These are phyloP conservation scores for Candolleomyces eurysporus DNA, from an alignment of 768 basidiomycete species.

Conservation along the genomic window DNA sequence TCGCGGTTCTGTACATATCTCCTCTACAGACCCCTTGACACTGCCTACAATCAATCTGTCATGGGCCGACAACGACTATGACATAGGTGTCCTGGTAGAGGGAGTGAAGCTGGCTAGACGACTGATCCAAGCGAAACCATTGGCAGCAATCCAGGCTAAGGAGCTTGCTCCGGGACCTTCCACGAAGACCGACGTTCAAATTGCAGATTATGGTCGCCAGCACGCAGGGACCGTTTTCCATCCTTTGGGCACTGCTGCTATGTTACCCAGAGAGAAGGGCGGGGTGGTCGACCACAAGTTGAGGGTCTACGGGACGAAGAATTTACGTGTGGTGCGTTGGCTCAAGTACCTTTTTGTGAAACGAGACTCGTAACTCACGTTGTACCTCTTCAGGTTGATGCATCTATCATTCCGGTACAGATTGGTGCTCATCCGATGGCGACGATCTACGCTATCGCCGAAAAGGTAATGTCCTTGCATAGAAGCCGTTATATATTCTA, in stretches of 20 bases:
- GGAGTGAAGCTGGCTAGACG: conserved; percentile 12
- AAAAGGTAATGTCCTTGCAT: conserved; percentile 13
- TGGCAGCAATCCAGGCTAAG: conserved; percentile 2
- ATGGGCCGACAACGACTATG: conserved; percentile 9
- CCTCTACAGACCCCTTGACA: conserved; percentile 8
- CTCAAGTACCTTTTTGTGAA: too few species aligned
- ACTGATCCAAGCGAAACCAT: conserved; percentile 8
- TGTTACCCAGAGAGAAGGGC: conserved; percentile 26
- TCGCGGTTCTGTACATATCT: conserved; percentile 33
- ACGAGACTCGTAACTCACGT: not conserved
- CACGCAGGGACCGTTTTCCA: conserved; percentile 4
- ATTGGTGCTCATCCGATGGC: conserved; percentile 14
- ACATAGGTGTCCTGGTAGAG: conserved; percentile 17
- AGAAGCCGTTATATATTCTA: too few species aligned
- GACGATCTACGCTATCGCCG: conserved; percentile 18
- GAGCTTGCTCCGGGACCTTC: conserved; percentile 17
- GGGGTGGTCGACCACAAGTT: conserved; percentile 31
- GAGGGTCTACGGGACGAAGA: conserved; percentile 28
- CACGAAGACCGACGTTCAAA: conserved; percentile 18
- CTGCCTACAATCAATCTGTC: conserved; percentile 14
- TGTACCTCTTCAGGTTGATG: conserved; percentile 12
- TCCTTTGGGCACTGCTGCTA: conserved; percentile 22
- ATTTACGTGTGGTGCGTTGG: conserved; percentile 26
- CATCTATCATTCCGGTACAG: conserved; percentile 17
- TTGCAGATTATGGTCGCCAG: conserved; percentile 4